These are phyloP conservation scores for Nitzschia sp. DNA, from an alignment of 108 stramenopile genomes.

Conservation along the genomic window DNA sequence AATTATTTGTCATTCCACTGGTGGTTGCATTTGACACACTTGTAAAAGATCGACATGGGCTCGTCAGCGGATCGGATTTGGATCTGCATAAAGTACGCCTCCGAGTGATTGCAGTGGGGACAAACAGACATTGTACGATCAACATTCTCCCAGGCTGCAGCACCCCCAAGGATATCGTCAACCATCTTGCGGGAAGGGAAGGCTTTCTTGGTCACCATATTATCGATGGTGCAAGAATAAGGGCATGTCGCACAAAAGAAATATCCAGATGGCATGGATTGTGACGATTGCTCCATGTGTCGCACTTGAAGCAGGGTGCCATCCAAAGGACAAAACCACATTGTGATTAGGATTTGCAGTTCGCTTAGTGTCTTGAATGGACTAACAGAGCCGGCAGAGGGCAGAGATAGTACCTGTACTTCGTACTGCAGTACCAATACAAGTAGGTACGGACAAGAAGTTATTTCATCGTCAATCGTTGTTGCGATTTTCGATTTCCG, in stretches of 20 bases:
- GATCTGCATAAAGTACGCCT: slow-evolving; percentile 99
- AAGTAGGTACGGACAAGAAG: too few species aligned
- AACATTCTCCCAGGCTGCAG: slow-evolving; percentile 97
- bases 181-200: slow-evolving; percentile 82
- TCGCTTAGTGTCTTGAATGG: too few species aligned
- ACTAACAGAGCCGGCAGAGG: too few species aligned
- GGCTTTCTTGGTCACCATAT: slow-evolving; percentile 57
- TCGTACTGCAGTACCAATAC: too few species aligned
- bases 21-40: slow-evolving; percentile 84
- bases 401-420: too few species aligned
- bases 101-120: slow-evolving; percentile 80
- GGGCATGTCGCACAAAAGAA: slow-evolving; percentile 86
- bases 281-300: slow-evolving; percentile 10
- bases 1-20: slow-evolving; percentile 92
- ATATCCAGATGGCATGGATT: slow-evolving; percentile 32
- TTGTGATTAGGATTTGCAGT: too few species aligned
- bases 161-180: slow-evolving; percentile 97
- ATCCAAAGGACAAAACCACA: slow-evolving; percentile 91
- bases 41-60: slow-evolving; percentile 98
- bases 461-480: too few species aligned
- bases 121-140: slow-evolving; percentile 92
- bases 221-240: slow-evolving; percentile 62
- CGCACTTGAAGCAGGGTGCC: slow-evolving; percentile 81
- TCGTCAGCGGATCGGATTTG: slow-evolving; percentile 83
- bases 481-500: too few species aligned